Evolutionary conservation across 306 rosid species (phyloP).

Genomic region (Casuarina glauca): DNA sequence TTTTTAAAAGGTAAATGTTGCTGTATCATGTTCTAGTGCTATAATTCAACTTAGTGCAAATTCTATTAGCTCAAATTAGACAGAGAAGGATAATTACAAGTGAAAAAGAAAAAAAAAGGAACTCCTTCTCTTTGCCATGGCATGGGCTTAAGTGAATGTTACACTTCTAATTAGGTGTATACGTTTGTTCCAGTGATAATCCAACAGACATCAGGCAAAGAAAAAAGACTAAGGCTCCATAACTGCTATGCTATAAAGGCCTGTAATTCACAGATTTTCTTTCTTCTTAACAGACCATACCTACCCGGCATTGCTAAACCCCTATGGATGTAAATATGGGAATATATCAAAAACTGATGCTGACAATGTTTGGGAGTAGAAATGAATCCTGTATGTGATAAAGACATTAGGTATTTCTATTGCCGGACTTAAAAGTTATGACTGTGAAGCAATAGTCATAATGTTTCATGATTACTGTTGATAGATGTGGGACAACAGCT

Average conservation of each 20-base stretch:
- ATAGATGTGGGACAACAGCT: conserved; percentile 1
- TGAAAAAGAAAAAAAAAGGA: background rate
- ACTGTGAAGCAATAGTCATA: background rate
- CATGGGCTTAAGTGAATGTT: background rate
- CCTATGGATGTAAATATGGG: background rate
- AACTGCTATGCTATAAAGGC: background rate
- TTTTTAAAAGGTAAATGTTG: background rate
- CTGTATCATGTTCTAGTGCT: background rate
- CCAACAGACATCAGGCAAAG: background rate
- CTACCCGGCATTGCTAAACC: background rate
- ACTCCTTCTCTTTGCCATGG: background rate
- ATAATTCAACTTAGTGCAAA: background rate
- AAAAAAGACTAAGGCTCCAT: background rate
- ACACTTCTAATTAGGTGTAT: no score
- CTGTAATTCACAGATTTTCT: background rate
- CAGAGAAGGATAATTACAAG: background rate
- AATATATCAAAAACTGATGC: background rate
- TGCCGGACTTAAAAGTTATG: background rate
- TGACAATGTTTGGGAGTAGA: background rate
- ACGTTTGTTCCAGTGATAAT: background rate
- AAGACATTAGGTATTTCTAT: background rate
- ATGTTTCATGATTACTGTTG: background rate
- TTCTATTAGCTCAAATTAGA: background rate
- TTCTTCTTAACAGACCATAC: conserved; percentile 1
- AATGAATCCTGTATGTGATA: background rate